Percentiles rank a stretch among this genome's conserved stretches.
Conservation (phyloP, 1,139 yeast species). For the Oligophagozyma castellii region DNA sequence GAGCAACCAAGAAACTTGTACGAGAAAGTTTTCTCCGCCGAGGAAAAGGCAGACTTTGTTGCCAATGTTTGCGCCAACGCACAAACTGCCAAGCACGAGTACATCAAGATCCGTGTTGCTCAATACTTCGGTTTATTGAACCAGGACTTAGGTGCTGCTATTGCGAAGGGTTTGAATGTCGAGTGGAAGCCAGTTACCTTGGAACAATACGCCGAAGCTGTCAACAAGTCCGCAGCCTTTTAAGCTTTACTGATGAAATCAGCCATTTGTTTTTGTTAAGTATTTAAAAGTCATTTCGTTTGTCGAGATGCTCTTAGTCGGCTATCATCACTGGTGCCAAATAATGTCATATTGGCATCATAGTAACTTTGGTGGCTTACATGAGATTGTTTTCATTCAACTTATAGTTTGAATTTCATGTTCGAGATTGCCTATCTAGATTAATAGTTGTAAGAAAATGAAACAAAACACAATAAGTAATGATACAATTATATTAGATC, state of each 20-base stretch:
- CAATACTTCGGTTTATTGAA: constrained; percentile 30
- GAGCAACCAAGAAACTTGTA: constrained; percentile 34
- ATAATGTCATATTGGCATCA: too few species aligned
- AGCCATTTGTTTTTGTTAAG: too few species aligned
- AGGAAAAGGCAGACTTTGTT: constrained; percentile 25
- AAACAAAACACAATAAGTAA: too few species aligned
- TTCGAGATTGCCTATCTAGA: too few species aligned
- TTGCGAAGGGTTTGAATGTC: constrained; percentile 29
- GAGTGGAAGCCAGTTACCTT: constrained; percentile 23
- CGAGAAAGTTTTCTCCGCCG: constrained; percentile 27
- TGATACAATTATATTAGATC: too few species aligned
- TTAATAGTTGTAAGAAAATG: too few species aligned
- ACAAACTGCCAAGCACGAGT: constrained; percentile 16
- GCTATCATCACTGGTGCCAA: too few species aligned
- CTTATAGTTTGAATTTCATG: too few species aligned
- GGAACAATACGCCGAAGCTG: constrained; percentile 21
- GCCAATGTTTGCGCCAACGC: constrained; percentile 31
- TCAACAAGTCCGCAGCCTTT: background rate
- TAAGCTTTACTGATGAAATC: background rate
- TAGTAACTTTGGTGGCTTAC: too few species aligned
- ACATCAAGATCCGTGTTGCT: constrained; percentile 27
- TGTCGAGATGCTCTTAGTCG: too few species aligned
- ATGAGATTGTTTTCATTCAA: too few species aligned
- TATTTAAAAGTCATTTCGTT: too few species aligned
- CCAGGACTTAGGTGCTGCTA: constrained; percentile 25